Percentiles rank a stretch among this genome's conserved stretches.
These are phyloP conservation scores for Aspergillus sparsus DNA, from an alignment of 495 filamentous ascomycete genomes.

Conservation along the genomic window DNA sequence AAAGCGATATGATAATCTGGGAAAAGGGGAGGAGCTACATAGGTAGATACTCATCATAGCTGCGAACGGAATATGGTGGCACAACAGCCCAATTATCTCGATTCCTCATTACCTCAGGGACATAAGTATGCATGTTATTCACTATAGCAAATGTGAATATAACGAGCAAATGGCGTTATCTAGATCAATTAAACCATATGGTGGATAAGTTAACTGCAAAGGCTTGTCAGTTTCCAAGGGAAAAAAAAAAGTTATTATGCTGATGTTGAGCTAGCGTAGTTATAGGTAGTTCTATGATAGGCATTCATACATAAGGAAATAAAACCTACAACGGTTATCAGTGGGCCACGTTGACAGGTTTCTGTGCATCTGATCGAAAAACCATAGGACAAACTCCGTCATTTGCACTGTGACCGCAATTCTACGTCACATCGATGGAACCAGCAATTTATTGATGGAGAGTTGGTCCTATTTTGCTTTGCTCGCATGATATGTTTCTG, in stretches of 20 bases:
- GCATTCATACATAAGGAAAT: constrained; percentile 47
- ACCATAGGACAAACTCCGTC: constrained; percentile 65
- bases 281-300: neutral
- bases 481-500: constrained; percentile 3
- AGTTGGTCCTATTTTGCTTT: constrained; percentile 66
- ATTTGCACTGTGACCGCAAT: constrained; percentile 70
- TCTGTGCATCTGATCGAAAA: constrained; percentile 35
- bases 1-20: constrained; percentile 53
- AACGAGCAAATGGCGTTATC: constrained; percentile 56
- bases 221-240: constrained; percentile 51
- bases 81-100: constrained; percentile 60
- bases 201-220: constrained; percentile 56
- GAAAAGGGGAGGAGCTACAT: constrained; percentile 53
- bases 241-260: neutral
- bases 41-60: no score
- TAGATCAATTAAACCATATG: constrained; percentile 53
- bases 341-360: constrained; percentile 16
- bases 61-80: constrained; percentile 59
- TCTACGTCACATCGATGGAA: constrained; percentile 57
- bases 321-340: constrained; percentile 46
- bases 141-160: constrained; percentile 53
- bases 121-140: constrained; percentile 48
- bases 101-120: constrained; percentile 69
- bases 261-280: neutral
- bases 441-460: constrained; percentile 60